Evolutionary conservation across 371 early-diverging fungal genomes (phyloP), one percentile per base, ranked within the genome.

Genomic region (Apophysomyces sp.): DNA sequence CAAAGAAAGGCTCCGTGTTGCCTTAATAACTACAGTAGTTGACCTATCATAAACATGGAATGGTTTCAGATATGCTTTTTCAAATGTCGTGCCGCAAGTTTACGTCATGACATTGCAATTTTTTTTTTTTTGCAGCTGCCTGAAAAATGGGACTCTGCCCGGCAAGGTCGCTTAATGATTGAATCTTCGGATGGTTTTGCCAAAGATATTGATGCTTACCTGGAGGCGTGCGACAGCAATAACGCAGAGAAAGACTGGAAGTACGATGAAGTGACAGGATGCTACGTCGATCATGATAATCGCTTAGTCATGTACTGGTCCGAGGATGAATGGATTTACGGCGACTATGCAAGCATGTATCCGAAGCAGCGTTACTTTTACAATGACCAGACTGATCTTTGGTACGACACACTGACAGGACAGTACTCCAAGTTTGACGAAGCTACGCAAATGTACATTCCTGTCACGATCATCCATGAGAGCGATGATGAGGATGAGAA

Each of bases 361-460:
- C 26, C 55, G 8, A 39, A 53, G 11, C 52, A 60, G 12, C 69
- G 68, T 3, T 77, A 77, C 30, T 36, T 72, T 5, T 77, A 67
- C 49, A 70, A 78, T 40, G 39, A 65, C 15, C 51, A 69, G 12
- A 63, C 62, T 3, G 69, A 73, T 58, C 30, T 70, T 13, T 78
- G 76, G 73, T 68, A 71, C 32, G 76, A 78, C 18, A 65, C 67
- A 4, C 16, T 59, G 3, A 68, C 72, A 2, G 53, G 67, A 0
- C 58, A 67, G 16, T 74, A 72, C 21, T 75, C 67, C 4, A 60
- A 63, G 2, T 71, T 66, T 36, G 76, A 78, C 44, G 57, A 63
- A 16, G 54, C 54, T 4, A 60, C 58, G 12, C 62, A 62, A 29
- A 52, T 55, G 2, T 78, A 73, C 49, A 55, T 71, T 13, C 59